Evolutionary conservation across 495 filamentous ascomycete species (phyloP), one percentile per base, ranked within the genome.

Genomic region (Entonaema liquescens): DNA sequence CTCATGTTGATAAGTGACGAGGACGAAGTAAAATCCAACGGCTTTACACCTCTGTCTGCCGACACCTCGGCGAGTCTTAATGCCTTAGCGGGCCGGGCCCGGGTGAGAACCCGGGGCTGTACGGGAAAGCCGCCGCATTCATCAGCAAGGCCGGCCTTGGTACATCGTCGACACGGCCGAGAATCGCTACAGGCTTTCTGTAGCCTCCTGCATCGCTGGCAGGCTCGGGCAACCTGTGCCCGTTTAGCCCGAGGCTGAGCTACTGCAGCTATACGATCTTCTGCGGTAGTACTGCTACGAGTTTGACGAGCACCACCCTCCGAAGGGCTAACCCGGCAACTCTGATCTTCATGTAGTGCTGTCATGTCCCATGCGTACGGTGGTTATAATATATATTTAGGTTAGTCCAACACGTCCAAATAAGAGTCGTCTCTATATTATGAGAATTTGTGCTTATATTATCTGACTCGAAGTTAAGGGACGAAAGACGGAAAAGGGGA

Each of bases 181-280:
- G 67, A 72, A 19, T 78, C 74, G 61, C 76, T 78, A 58, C 77
- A 79, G 0, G 72, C 74, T 26, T 76, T 76, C 25, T 76, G 77
- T 9, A 77, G 68, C 17, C 65, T 68, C 40, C 67, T 76, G 55
- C 77, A 79, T 44, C 77, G 62, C 2, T 72, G 67, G 31, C 77
- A 79, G 3, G 77, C 77, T 25, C 70, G 73, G 31, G 77, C 71
- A 2, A 79, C 77, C 33, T 78, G 76, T 40, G 38, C 57, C 19
- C 72, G 62, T 52, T 74, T 74, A 7, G 64, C 64, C 38, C 70
- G 65, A 5, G 70, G 65, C 21, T 60, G 58, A 17, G 59, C 47
- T 52, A 35, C 33, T 6, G 49, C 15, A 19, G 8, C 40, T n/a
- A 12, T 38, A 19, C 52, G 35, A 38, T 33, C 15, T 1, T 50